Percentiles rank a stretch among this genome's conserved stretches.
Conservation (phyloP, 1,284 basidiomycete genomes). For the Trichosporon coremiiforme region DNA sequence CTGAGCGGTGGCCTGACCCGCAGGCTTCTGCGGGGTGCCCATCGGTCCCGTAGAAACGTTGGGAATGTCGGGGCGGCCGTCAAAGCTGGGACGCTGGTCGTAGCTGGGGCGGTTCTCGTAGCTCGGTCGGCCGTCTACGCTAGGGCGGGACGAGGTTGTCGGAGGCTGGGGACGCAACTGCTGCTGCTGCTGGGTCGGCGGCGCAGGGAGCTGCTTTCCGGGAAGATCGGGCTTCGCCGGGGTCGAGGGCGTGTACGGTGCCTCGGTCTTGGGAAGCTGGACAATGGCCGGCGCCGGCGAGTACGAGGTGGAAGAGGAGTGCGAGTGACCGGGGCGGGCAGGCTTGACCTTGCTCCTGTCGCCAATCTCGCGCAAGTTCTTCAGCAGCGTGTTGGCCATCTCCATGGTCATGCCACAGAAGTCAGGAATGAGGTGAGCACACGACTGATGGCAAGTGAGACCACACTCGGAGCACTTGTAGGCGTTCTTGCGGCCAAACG, state of each 20-base stretch:
- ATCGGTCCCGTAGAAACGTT: conserved; percentile 3
- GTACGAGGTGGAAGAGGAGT: conserved; percentile 36
- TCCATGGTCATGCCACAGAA: conserved; percentile 99
- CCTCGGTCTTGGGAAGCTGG: conserved; percentile 15
- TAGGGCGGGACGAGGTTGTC: conserved; percentile 42
- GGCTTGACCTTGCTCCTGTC: conserved; percentile 33
- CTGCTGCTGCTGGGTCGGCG: conserved; percentile 25
- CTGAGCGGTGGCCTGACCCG: conserved; percentile 31
- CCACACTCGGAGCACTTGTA: conserved; percentile 94
- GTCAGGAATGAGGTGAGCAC: conserved; percentile 96
- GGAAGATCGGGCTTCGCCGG: conserved; percentile 34
- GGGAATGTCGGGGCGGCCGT: conserved; percentile 3
- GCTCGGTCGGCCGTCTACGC: conserved; percentile 8
- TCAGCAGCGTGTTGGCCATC: conserved; percentile 90
- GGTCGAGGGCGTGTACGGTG: conserved; percentile 57
- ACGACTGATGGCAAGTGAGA: conserved; percentile 96
- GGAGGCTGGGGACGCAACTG: conserved; percentile 31
- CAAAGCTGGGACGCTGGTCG: conserved; percentile 23
- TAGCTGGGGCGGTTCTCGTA: conserved; percentile 23
- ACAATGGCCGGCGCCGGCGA: conserved; percentile 18
- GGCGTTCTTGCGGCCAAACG: conserved; percentile 94
- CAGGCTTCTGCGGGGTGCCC: conserved; percentile 35
- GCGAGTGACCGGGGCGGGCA: conserved; percentile 38
- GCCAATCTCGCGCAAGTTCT: conserved; percentile 73
- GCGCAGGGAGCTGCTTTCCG: conserved; percentile 54